A percentile compares a stretch with the other conserved stretches of the same genome.
These are phyloP conservation scores for Sapria himalayana DNA, from an alignment of 345 rosid species.

Conservation along the genomic window DNA sequence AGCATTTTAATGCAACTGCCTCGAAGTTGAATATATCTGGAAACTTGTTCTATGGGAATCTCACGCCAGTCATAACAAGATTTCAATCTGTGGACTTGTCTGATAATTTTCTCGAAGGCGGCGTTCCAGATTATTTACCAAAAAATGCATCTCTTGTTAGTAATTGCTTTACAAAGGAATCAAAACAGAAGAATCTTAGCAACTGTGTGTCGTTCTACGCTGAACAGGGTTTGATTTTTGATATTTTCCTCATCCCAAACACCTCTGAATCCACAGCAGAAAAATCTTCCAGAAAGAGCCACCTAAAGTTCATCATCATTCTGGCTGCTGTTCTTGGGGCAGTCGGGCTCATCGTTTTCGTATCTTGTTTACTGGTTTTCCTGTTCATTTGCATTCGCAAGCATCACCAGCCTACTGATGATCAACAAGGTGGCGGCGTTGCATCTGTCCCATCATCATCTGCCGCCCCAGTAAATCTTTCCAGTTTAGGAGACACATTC, in stretches of 20 bases:
- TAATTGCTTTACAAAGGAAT: conserved; percentile 52
- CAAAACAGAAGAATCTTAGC: conserved; percentile 29
- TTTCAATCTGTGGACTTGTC: conserved; percentile 34
- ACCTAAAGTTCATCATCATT: conserved; percentile 24
- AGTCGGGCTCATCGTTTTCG: conserved; percentile 23
- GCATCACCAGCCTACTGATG: conserved; percentile 19
- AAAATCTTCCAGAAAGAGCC: conserved; percentile 21
- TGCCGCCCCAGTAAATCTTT: conserved; percentile 26
- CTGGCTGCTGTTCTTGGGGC: conserved; percentile 52
- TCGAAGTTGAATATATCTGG: conserved; percentile 39
- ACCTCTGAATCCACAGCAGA: conserved; percentile 19
- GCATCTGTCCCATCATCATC: conserved; percentile 34
- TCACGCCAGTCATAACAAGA: conserved; percentile 25
- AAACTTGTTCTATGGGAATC: conserved; percentile 56
- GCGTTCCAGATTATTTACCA: conserved; percentile 37
- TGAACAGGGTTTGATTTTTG: conserved; percentile 40
- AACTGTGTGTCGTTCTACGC: conserved; percentile 51
- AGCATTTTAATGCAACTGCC: conserved; percentile 15
- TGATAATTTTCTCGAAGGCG: conserved; percentile 66
- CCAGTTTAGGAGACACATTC: conserved; percentile 53
- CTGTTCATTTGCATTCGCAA: conserved; percentile 24
- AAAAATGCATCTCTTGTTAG: conserved; percentile 28
- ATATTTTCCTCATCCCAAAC: conserved; percentile 63
- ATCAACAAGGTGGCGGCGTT: conserved; percentile 28
- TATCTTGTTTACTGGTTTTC: conserved; percentile 18